Evolutionary conservation across 352 stramenopile genomes (phyloP), one percentile per base, ranked within the genome.

Genomic region (Phytophthora podocarpi): DNA sequence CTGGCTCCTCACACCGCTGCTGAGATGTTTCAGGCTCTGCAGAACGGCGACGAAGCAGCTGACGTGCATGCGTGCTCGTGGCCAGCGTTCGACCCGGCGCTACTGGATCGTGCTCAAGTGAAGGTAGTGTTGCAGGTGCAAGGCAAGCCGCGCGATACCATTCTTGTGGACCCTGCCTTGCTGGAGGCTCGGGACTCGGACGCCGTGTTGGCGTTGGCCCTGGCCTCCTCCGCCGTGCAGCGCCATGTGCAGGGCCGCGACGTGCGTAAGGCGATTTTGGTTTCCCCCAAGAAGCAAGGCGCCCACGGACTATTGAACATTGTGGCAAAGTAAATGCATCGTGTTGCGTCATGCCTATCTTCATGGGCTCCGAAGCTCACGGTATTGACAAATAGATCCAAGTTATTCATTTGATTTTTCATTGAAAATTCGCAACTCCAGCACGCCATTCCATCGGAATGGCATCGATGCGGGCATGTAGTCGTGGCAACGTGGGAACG

Each of bases 111-210:
- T 39, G 87, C 84, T 34, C 71, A 92, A 70, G 78, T 93, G 36
- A 90, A 93, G 70, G 80, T 93, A 56, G 84, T 93, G 45, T 67
- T 95, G 21, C 87, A 95, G 42, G 82, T 95, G 30, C 74, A 90
- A 51, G 82, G 87, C 41, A 93, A 91, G 52, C 71, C 74, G 26
- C 82, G 85, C 27, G 86, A 89, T 61, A 91, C 78, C 16, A 80
- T 95, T 42, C 56, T 83, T 13, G 83, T 93, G 26, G 55, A 82
- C 15, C 64, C 74, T 12, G 72, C 85, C 11, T 45, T 83, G 20
- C 58, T 76, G 24, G 66, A 79, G 21, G 59, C 76, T 51, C 59
- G 57, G 23, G 73, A 89, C 63, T 83, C 80, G 27, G 82, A 92
- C 34, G 67, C 68, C 21, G 81, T 91, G 49, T 71, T 95, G 34